A percentile compares a stretch with the other conserved stretches of the same genome.
Evolutionary conservation across 2,329 filamentous ascomycete genomes (phyloP).

Genomic region (Didymella pomorum): DNA sequence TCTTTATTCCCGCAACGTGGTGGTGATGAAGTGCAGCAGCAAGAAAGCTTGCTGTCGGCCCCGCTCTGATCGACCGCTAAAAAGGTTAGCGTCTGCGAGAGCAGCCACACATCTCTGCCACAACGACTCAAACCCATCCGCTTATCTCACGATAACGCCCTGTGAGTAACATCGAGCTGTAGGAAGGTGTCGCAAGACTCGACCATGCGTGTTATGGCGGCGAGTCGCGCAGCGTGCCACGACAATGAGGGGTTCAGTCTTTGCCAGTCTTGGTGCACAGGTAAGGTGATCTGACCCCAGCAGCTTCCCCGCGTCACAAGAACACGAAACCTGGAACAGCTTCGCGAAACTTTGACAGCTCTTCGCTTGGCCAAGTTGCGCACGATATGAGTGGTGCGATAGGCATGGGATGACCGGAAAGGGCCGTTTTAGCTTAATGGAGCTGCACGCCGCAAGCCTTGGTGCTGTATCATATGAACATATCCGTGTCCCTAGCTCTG

Average conservation of each 20-base stretch:
- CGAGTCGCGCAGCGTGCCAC: constrained; percentile 2
- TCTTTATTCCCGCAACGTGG: constrained; percentile 7
- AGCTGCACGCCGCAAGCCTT: constrained; percentile 27
- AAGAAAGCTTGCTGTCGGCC: neutral
- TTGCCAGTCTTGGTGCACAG: constrained; percentile 1
- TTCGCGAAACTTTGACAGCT: constrained; percentile 27
- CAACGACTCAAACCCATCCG: neutral
- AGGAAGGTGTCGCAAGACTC: neutral
- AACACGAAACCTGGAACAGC: constrained; percentile 21
- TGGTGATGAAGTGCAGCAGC: constrained; percentile 4
- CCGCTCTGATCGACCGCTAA: constrained; percentile 12
- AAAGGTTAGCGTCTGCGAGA: constrained; percentile 2
- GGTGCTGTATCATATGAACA: constrained; percentile 29
- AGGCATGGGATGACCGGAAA: constrained; percentile 15
- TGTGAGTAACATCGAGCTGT: neutral
- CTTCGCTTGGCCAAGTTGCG: constrained; percentile 22
- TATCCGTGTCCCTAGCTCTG: constrained; percentile 17
- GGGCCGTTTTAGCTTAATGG: constrained; percentile 25
- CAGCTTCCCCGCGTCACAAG: constrained; percentile 33
- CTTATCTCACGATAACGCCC: neutral
- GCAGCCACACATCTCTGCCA: constrained; percentile 5
- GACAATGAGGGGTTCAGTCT: neutral
- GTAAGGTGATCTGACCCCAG: constrained; percentile 16
- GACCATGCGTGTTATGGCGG: neutral
- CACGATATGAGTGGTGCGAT: constrained; percentile 21